Evolutionary conservation across 2,329 filamentous ascomycete genomes (phyloP).

Genomic region (Lasiodiplodia hormozganensis): DNA sequence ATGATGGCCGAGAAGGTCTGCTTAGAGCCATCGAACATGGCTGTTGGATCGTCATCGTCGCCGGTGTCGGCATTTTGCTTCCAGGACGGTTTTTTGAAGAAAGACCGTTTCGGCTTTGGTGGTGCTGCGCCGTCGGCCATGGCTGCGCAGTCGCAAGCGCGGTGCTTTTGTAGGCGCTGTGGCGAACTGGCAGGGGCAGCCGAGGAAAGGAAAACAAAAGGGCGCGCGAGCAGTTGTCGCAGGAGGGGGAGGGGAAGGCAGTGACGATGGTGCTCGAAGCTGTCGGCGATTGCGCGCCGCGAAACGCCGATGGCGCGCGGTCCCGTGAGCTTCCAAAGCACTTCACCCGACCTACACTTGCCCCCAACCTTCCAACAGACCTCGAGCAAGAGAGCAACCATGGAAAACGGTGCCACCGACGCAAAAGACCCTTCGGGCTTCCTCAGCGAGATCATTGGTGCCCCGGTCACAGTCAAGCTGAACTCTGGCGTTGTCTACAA

Average conservation of each 20-base stretch:
- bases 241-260: neutral
- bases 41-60: constrained; percentile 34
- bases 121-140: constrained; percentile 31
- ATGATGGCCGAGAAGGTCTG: constrained; percentile 47
- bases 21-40: constrained; percentile 54
- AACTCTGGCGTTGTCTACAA: constrained; percentile 99
- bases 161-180: neutral
- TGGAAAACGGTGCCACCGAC: constrained; percentile 80
- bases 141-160: neutral
- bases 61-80: constrained; percentile 41
- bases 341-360: neutral
- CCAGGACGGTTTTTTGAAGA: constrained; percentile 64
- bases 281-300: constrained; percentile 25
- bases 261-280: constrained; percentile 10
- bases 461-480: constrained; percentile 92
- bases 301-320: constrained; percentile 24
- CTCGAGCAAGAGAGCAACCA: constrained; percentile 46
- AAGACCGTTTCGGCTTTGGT: constrained; percentile 52
- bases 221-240: neutral
- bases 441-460: constrained; percentile 91
- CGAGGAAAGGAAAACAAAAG: no score
- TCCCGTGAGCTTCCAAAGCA: constrained; percentile 20
- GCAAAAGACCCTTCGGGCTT: constrained; percentile 94
- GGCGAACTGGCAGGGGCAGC: neutral
- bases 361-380: neutral